phyloP scores from a whole-genome alignment of 352 stramenopile genomes.

The Ophiocytium majus region DNA sequence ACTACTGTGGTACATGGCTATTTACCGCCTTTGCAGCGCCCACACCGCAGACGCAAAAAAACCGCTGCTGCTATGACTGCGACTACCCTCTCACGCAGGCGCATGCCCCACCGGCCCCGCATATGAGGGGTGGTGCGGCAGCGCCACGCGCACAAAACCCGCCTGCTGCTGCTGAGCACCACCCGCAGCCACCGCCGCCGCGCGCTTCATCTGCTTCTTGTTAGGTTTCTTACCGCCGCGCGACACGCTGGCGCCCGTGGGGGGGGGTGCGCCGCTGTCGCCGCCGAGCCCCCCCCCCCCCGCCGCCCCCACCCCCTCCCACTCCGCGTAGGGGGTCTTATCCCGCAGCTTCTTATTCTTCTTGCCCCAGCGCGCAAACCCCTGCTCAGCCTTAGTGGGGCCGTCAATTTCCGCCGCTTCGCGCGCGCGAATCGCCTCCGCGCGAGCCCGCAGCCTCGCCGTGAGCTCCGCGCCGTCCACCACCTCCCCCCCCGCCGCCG shows the following conservation, averaged over 20 bases:
- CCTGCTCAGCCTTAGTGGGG: constrained; percentile 46
- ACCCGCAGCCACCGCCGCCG: neutral
- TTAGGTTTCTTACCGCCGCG: constrained; percentile 45
- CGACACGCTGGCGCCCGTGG: constrained; percentile 36
- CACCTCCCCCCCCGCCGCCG: constrained; percentile 22
- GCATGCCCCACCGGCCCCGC: neutral
- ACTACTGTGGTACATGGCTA: too few relatives aligned
- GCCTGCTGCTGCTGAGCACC: neutral
- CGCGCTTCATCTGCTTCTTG: constrained; percentile 20
- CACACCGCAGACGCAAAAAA: too few relatives aligned
- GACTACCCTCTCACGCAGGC: too few relatives aligned
- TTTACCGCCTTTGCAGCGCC: too few relatives aligned
- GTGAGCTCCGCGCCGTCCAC: constrained; percentile 23
- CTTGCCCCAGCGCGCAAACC: constrained; percentile 78
- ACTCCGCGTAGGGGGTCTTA: constrained; percentile 93
- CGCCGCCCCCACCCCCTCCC: constrained; percentile 58
- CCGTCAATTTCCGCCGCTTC: constrained; percentile 29
- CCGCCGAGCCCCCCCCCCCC: constrained; percentile 15
- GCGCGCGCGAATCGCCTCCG: constrained; percentile 15
- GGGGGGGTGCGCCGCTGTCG: neutral
- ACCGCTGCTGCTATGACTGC: too few relatives aligned
- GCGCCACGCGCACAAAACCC: constrained; percentile 2
- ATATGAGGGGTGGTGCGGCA: constrained; percentile 18
- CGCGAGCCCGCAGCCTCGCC: neutral
- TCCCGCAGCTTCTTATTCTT: constrained; percentile 92